Base-by-base conservation (phyloP, 805 yeast genomes). In the Clavispora santaluciae region DNA sequence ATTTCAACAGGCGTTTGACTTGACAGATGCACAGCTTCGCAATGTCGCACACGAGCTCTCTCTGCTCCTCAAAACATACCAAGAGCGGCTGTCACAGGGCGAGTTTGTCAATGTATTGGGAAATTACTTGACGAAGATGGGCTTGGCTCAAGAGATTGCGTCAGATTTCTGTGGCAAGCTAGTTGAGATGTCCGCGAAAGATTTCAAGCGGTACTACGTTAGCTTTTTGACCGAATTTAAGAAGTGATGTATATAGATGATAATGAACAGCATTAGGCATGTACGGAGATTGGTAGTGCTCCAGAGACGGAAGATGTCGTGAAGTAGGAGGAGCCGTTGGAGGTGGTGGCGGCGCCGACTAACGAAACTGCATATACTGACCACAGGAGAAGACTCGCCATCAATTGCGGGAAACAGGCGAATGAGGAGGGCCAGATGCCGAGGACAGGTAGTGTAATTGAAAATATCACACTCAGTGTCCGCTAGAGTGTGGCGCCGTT, bases 21-120 rank as follows among this genome's bases (percentile, higher is more conserved):
- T 81, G 36, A 78, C 79, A 48, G 96, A 89, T 59, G 95, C 95
- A 4, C 90, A 86, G 57, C 78, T 76, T 49, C 74, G 91, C 54
- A 72, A 81, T 44, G 72, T 86, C 28, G 81, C 88, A 1, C 77
- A 79, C 49, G 99, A 91, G 55, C 68, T 86, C 11, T 78, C 93
- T 1, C 68, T 78, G 33, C 64, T 88, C 17, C 75, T 90, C 57
- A 83, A 79, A 50, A 72, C 83, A 2, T 68, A 86, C 45, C 48
- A 48, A 24, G 41, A 29, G 23, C 43, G 48, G 21, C 49, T 44
- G 54, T 15, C 28, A 18, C 82, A 63, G 58, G 53, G 72, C 63
- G 71, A 66, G 22, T 75, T 73, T 46, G 68, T 76, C 10, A 66
- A 60, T 22, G 68, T 62, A 18, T 66, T 83, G 51, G 62, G 76